These are phyloP conservation scores for Ballota nigra DNA, from an alignment of 257 asterid genomes.

Conservation along the genomic window DNA sequence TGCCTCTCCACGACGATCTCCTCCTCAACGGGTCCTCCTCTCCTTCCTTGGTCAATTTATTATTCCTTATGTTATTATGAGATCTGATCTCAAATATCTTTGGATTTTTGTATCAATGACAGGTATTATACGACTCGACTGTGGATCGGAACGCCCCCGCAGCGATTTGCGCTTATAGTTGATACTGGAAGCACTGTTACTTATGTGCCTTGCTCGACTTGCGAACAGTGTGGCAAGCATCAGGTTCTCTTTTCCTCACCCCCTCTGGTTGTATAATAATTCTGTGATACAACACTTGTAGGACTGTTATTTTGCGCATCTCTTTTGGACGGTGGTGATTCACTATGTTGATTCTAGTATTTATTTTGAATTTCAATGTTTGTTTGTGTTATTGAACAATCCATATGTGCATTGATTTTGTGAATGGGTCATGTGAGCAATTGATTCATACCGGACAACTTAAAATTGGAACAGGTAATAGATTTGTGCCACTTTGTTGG, in stretches of 20 bases:
- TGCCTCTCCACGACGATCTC: constrained; percentile 88
- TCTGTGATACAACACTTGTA: constrained; percentile 1
- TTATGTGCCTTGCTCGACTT: constrained; percentile 87
- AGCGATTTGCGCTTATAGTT: constrained; percentile 87
- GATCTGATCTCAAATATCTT: constrained; percentile 32
- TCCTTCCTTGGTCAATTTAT: constrained; percentile 8
- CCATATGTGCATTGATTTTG: background rate
- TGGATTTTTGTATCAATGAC: constrained; percentile 13
- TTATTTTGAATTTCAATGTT: background rate
- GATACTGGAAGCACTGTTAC: constrained; percentile 98
- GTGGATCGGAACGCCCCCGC: constrained; percentile 96
- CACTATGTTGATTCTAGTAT: background rate
- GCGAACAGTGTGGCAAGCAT: constrained; percentile 90
- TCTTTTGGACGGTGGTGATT: too few species aligned
- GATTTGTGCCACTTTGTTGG: background rate
- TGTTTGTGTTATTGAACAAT: background rate
- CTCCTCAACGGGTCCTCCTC: constrained; percentile 62
- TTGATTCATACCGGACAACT: constrained; percentile 11
- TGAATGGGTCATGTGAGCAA: background rate
- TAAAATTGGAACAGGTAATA: background rate
- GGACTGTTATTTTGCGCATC: too few species aligned
- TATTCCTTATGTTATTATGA: background rate
- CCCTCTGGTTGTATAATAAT: background rate
- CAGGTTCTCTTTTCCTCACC: constrained; percentile 48
- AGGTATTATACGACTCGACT: constrained; percentile 92